phyloP scores from a whole-genome alignment of 257 asterid species.

The Marsdenia floribunda region DNA sequence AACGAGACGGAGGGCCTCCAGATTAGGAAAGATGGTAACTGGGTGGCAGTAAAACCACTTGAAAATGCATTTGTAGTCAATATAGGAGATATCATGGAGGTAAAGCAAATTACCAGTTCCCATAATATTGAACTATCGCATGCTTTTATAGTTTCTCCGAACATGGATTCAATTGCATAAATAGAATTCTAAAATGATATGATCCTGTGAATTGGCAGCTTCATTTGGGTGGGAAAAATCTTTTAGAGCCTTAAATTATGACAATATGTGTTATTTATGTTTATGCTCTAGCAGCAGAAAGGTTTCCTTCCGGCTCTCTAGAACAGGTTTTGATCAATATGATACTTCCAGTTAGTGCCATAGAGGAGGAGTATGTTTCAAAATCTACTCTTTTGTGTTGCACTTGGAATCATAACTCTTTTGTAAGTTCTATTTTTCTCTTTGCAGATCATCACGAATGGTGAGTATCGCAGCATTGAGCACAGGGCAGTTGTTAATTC shows the following conservation, averaged over 20 bases:
- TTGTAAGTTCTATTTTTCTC: neutral
- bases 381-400: neutral
- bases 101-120: slow-evolving; percentile 1
- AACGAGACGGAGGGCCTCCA: slow-evolving; percentile 50
- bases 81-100: slow-evolving; percentile 59
- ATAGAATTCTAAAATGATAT: too few relatives aligned
- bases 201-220: neutral
- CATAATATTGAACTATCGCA: neutral
- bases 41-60: slow-evolving; percentile 44
- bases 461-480: slow-evolving; percentile 44
- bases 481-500: slow-evolving; percentile 50
- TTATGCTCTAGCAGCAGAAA: neutral
- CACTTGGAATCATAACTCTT: too few relatives aligned
- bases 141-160: neutral
- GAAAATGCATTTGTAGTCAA: slow-evolving; percentile 44
- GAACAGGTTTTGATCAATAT: neutral
- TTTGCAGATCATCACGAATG: slow-evolving; percentile 49
- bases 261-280: neutral
- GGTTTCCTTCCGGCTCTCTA: neutral
- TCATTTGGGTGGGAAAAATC: neutral
- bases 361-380: neutral
- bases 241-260: neutral
- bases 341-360: neutral
- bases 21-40: slow-evolving; percentile 35
- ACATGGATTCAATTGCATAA: neutral